phyloP scores from a whole-genome alignment of 139 green algal species.

The Astrephomene gubernaculifera region DNA sequence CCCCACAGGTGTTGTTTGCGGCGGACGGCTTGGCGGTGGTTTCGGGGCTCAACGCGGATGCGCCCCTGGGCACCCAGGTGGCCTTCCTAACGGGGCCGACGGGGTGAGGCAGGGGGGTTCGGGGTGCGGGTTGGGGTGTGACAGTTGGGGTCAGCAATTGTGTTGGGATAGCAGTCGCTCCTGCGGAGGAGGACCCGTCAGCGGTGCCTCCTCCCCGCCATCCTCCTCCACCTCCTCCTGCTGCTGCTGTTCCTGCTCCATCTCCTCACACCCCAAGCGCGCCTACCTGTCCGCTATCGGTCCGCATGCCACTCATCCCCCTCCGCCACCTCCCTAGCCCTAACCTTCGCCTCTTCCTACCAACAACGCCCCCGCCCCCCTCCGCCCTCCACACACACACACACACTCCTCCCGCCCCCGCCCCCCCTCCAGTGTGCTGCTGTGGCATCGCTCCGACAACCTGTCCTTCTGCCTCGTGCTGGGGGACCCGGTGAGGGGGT shows the following conservation, averaged over 20 bases:
- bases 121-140: not conserved
- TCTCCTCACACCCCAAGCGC: no score
- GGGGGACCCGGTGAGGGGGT: constrained; percentile 54
- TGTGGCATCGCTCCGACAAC: constrained; percentile 86
- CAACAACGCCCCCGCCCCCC: not conserved
- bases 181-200: not conserved
- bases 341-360: no score
- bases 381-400: not conserved
- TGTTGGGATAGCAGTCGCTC: not conserved
- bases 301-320: no score
- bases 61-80: constrained; percentile 81
- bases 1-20: constrained; percentile 77
- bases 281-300: no score
- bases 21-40: constrained; percentile 82
- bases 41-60: constrained; percentile 88
- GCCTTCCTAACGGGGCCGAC: constrained; percentile 81
- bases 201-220: not conserved
- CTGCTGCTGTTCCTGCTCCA: not conserved
- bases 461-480: constrained; percentile 81
- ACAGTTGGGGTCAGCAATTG: not conserved
- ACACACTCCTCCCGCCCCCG: not conserved
- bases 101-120: constrained; percentile 60
- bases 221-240: not conserved
- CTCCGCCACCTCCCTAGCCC: no score
- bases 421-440: constrained; percentile 67